Conservation (phyloP, 2,329 filamentous ascomycete genomes). For the Neonectria coccinea region DNA sequence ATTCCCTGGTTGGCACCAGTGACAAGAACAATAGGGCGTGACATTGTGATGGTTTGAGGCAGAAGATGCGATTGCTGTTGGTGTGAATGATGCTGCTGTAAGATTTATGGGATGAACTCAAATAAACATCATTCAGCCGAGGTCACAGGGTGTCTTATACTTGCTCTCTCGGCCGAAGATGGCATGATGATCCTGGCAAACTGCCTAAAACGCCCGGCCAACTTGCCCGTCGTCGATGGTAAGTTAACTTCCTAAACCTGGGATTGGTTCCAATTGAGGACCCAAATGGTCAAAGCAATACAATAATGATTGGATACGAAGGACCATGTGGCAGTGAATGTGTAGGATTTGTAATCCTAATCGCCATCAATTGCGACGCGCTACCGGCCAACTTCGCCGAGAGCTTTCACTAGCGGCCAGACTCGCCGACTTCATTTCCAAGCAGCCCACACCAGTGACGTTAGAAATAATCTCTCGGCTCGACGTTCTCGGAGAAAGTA, state of each 20-base stretch:
- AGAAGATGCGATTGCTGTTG: neutral
- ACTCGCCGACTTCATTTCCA: neutral
- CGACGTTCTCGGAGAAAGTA: too few species aligned
- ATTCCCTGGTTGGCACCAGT: conserved; percentile 35
- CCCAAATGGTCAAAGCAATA: neutral
- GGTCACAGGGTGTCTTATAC: neutral
- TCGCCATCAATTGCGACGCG: neutral
- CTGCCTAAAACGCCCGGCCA: neutral
- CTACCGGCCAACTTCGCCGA: neutral
- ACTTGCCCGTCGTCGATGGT: neutral
- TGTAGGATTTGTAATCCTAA: neutral
- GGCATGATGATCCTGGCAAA: neutral
- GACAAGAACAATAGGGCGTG: conserved; percentile 27
- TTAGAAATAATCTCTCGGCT: too few species aligned
- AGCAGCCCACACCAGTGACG: too few species aligned
- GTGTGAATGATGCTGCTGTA: neutral
- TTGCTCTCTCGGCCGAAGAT: neutral
- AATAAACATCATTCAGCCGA: neutral
- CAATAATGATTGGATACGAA: too few species aligned
- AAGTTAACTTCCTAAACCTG: neutral
- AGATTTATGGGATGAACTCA: neutral
- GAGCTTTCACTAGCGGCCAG: neutral
- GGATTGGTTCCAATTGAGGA: neutral
- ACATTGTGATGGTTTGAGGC: neutral
- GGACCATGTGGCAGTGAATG: too few species aligned